Conservation (phyloP, 1,284 basidiomycete species). For the Somion occarium region DNA sequence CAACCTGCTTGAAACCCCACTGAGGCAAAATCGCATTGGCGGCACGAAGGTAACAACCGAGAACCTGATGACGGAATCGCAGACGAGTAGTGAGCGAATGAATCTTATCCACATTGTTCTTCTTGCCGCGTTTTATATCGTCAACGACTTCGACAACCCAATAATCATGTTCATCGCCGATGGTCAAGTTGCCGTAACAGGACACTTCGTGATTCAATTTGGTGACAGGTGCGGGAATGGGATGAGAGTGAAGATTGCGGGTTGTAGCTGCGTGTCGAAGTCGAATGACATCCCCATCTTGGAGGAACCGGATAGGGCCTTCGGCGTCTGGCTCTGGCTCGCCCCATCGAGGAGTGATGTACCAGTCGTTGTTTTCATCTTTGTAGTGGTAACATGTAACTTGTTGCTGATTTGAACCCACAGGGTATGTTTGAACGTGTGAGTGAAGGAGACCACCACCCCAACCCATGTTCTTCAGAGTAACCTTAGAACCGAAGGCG, state of each 20-base stretch:
- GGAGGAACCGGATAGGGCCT: slow-evolving; percentile 66
- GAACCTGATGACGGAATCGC: slow-evolving; percentile 74
- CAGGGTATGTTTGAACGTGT: slow-evolving; percentile 91
- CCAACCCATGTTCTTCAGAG: slow-evolving; percentile 97
- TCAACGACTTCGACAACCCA: slow-evolving; percentile 96
- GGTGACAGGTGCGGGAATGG: slow-evolving; percentile 82
- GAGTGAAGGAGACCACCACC: slow-evolving; percentile 96
- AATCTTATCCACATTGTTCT: slow-evolving; percentile 61
- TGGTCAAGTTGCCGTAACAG: slow-evolving; percentile 83
- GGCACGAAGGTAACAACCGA: slow-evolving; percentile 89
- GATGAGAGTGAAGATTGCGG: slow-evolving; percentile 93
- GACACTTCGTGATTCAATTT: slow-evolving; percentile 93
- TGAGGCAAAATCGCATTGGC: slow-evolving; percentile 89
- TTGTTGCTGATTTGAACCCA: slow-evolving; percentile 94
- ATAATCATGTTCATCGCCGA: slow-evolving; percentile 88
- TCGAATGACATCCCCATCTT: slow-evolving; percentile 77
- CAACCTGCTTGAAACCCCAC: slow-evolving; percentile 99
- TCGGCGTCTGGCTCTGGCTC: slow-evolving; percentile 62
- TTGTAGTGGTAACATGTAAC: slow-evolving; percentile 99
- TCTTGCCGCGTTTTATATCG: slow-evolving; percentile 68
- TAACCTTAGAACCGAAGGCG: slow-evolving; percentile 87
- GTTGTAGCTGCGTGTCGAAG: slow-evolving; percentile 80
- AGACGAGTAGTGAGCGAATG: slow-evolving; percentile 89
- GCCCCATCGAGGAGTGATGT: slow-evolving; percentile 79
- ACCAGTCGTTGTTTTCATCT: slow-evolving; percentile 96